Conservation (phyloP, 805 yeast genomes). For the Pichia thaimueangensis region DNA sequence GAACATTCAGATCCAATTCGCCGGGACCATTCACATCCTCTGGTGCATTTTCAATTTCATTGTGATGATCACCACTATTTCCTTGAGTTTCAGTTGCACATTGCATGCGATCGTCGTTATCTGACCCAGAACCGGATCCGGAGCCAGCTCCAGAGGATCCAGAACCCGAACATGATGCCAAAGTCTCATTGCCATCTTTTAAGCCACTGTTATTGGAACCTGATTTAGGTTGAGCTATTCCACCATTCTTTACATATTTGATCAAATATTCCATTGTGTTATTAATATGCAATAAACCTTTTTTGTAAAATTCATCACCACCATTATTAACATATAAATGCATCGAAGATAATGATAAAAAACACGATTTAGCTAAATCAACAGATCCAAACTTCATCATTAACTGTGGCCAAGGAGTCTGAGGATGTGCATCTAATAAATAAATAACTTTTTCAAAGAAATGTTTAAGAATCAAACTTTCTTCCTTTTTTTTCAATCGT, state of each 20-base stretch:
- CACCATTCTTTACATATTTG: constrained; percentile 32
- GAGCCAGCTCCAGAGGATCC: neutral
- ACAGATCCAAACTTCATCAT: constrained; percentile 52
- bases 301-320: constrained; percentile 43
- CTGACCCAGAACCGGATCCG: neutral
- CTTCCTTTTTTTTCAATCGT: constrained; percentile 30
- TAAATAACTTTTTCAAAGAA: constrained; percentile 49
- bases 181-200: constrained; percentile 1
- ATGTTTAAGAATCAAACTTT: constrained; percentile 48
- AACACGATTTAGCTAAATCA: constrained; percentile 52
- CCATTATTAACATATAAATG: constrained; percentile 53
- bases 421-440: constrained; percentile 52
- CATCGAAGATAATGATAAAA: constrained; percentile 49
- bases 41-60: neutral
- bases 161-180: neutral
- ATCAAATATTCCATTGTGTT: constrained; percentile 51
- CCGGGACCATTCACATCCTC: neutral
- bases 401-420: constrained; percentile 55
- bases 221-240: neutral
- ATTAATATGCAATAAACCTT: constrained; percentile 49
- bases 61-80: neutral
- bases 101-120: constrained; percentile 14
- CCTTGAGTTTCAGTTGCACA: constrained; percentile 10
- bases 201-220: neutral
- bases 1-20: constrained; percentile 24